Percentiles rank a stretch among this genome's conserved stretches.
Evolutionary conservation across 208 protist genomes (phyloP).

Genomic region (Acanthamoeba triangularis): DNA sequence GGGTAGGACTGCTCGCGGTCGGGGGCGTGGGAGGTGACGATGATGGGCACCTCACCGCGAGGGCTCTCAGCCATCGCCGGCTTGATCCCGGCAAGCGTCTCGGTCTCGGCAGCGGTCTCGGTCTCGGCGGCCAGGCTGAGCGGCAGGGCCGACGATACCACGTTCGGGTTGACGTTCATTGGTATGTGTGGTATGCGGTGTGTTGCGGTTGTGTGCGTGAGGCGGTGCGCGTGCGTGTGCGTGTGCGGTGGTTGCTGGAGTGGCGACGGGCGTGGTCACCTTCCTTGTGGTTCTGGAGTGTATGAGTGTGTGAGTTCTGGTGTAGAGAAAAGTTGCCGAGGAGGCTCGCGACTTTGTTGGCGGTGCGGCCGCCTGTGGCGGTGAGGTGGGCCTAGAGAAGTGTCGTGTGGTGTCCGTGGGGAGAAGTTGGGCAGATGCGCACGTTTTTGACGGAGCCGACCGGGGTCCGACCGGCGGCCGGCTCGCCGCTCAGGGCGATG

Average conservation of each 20-base stretch:
- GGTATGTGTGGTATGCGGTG: background rate
- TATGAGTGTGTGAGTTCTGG: background rate
- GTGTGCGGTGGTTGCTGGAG: too few relatives aligned
- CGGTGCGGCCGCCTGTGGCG: background rate
- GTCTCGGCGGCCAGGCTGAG: background rate
- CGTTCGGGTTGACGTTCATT: conserved; percentile 1
- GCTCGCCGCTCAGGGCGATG: background rate
- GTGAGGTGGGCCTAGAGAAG: background rate
- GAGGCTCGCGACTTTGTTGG: background rate
- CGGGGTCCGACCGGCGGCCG: background rate
- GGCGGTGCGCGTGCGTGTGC: too few relatives aligned
- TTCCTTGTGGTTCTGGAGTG: background rate
- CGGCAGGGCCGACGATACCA: background rate
- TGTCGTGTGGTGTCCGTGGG: conserved; percentile 27
- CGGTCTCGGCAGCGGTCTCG: background rate
- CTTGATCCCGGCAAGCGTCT: background rate
- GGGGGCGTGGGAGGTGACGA: conserved; percentile 4
- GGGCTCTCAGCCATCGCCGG: background rate
- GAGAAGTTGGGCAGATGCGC: background rate
- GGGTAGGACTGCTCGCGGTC: conserved; percentile 14
- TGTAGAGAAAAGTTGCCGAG: background rate
- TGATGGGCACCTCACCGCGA: background rate
- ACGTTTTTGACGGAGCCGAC: background rate
- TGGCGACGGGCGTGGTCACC: too few relatives aligned
- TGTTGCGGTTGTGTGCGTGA: too few relatives aligned